These are phyloP conservation scores for Camellia oleifera DNA, from an alignment of 179 eudicot species.

Conservation along the genomic window DNA sequence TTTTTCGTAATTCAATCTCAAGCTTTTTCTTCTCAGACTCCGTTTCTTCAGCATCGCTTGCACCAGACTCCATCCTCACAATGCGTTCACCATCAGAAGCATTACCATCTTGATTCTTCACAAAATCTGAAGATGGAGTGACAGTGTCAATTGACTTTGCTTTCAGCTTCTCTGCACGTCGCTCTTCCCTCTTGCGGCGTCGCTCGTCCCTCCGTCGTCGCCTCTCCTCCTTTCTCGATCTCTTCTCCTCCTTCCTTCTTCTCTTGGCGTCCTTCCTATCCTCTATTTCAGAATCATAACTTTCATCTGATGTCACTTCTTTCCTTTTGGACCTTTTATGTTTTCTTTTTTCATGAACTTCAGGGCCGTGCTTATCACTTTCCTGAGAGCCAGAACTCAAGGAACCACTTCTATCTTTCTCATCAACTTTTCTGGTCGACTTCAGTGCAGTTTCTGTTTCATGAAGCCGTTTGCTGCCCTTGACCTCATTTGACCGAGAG, in stretches of 20 bases:
- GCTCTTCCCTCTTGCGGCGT: slow-evolving; percentile 69
- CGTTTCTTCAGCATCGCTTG: slow-evolving; percentile 44
- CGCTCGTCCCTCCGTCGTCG: slow-evolving; percentile 80
- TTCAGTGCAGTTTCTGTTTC: slow-evolving; percentile 35
- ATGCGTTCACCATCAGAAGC: slow-evolving; percentile 47
- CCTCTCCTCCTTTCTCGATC: slow-evolving; percentile 73
- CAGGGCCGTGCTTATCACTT: slow-evolving; percentile 47
- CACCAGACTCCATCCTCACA: slow-evolving; percentile 30
- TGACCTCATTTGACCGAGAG: slow-evolving; percentile 37
- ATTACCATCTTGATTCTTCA: slow-evolving; percentile 42
- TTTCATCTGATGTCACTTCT: slow-evolving; percentile 64
- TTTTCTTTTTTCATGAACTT: slow-evolving; percentile 62
- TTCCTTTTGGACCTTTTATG: slow-evolving; percentile 55
- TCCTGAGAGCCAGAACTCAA: slow-evolving; percentile 59
- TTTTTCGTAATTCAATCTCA: slow-evolving; percentile 92
- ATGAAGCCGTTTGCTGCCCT: slow-evolving; percentile 21
- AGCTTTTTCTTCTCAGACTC: slow-evolving; percentile 76
- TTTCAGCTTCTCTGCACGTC: slow-evolving; percentile 66
- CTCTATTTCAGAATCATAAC: slow-evolving; percentile 72
- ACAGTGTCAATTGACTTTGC: slow-evolving; percentile 52
- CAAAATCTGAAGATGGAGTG: slow-evolving; percentile 48
- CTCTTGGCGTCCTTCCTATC: slow-evolving; percentile 80
- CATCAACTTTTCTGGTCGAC: slow-evolving; percentile 32
- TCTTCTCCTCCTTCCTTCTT: slow-evolving; percentile 83
- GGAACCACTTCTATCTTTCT: slow-evolving; percentile 44